phyloP scores from a whole-genome alignment of 2,329 filamentous ascomycete genomes.

The Epichloe sibirici region DNA sequence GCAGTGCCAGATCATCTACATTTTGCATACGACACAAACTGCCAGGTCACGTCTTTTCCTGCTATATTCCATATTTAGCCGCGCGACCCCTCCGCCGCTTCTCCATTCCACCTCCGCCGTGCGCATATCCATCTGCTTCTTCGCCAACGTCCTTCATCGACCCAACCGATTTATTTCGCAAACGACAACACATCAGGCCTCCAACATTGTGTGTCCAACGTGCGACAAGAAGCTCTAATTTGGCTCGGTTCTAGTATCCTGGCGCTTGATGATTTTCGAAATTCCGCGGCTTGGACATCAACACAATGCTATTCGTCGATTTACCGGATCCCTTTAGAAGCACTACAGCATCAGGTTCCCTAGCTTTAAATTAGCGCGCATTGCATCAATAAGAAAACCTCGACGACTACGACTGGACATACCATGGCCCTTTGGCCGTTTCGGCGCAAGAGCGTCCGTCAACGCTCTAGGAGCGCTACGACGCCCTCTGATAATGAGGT shows the following conservation, averaged over 20 bases:
- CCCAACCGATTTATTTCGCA: neutral
- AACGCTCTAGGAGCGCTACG: constrained; percentile 39
- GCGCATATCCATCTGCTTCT: neutral
- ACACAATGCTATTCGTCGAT: constrained; percentile 6
- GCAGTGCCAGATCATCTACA: neutral
- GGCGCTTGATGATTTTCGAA: constrained; percentile 1
- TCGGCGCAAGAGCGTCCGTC: constrained; percentile 58
- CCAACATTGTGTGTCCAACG: neutral
- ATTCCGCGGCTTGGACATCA: neutral
- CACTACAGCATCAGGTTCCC: neutral
- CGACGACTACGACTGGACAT: neutral
- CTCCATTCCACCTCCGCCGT: neutral
- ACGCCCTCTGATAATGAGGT: constrained; percentile 42
- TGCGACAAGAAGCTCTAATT: no score
- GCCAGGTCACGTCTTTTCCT: neutral
- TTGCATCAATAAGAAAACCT: neutral
- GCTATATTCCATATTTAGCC: neutral
- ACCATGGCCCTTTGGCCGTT: constrained; percentile 78
- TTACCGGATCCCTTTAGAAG: constrained; percentile 1
- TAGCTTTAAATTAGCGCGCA: neutral
- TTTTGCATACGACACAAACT: neutral
- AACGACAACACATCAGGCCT: neutral
- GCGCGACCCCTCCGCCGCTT: neutral
- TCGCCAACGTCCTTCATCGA: neutral
- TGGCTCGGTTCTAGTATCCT: neutral